Percentiles rank a stretch among this genome's conserved stretches.
phyloP scores from a whole-genome alignment of 2,329 filamentous ascomycete genomes.

The Arthrobotrys pseudoclavata region DNA sequence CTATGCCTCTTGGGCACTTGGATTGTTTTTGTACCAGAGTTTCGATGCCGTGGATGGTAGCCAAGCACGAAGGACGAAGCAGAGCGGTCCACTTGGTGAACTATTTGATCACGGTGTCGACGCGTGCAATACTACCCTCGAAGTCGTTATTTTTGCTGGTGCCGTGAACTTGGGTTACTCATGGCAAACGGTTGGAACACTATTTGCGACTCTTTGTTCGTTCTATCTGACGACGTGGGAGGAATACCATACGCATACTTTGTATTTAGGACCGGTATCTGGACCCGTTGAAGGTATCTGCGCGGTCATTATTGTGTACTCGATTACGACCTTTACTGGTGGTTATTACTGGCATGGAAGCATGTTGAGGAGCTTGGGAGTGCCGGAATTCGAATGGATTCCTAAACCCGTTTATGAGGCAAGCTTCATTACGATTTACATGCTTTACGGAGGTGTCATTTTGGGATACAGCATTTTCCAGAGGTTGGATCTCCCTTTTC shows the following conservation, averaged over 20 bases:
- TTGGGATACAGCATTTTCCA: slow-evolving; percentile 86
- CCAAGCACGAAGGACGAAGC: slow-evolving; percentile 89
- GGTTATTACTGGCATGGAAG: slow-evolving; percentile 94
- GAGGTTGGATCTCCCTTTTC: slow-evolving; percentile 67
- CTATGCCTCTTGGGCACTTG: slow-evolving; percentile 89
- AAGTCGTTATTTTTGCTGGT: slow-evolving; percentile 90
- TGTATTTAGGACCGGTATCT: slow-evolving; percentile 91
- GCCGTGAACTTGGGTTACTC: slow-evolving; percentile 80
- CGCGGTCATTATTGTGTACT: slow-evolving; percentile 84
- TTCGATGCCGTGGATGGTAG: slow-evolving; percentile 97
- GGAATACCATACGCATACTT: slow-evolving; percentile 96
- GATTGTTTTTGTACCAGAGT: slow-evolving; percentile 95
- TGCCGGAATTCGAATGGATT: slow-evolving; percentile 71
- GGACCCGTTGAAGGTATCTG: slow-evolving; percentile 95
- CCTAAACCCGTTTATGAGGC: slow-evolving; percentile 81
- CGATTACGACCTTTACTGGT: slow-evolving; percentile 84
- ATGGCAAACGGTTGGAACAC: slow-evolving; percentile 62
- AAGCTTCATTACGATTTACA: slow-evolving; percentile 91
- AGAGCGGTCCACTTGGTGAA: slow-evolving; percentile 93
- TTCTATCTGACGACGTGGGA: slow-evolving; percentile 99
- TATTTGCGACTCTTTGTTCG: slow-evolving; percentile 76
- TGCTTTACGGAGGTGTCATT: slow-evolving; percentile 85
- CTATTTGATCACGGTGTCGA: slow-evolving; percentile 99
- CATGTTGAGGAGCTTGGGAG: slow-evolving; percentile 73
- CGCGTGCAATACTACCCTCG: slow-evolving; percentile 94